Evolutionary conservation across 352 stramenopile genomes (phyloP).

Genomic region (Globisporangium ultimum): DNA sequence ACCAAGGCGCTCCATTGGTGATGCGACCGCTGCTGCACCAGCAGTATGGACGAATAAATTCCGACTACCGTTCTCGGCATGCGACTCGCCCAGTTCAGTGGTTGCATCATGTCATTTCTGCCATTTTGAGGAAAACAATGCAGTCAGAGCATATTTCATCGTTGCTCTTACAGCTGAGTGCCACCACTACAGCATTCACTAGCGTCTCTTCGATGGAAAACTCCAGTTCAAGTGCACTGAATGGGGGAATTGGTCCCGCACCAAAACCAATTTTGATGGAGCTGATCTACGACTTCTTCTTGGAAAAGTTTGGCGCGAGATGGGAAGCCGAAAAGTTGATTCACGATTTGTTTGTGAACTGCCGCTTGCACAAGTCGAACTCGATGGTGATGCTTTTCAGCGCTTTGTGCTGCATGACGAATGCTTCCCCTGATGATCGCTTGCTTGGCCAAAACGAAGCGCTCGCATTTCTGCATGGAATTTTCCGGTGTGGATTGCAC

Average conservation of each 20-base stretch:
- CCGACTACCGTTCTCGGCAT: slow-evolving; percentile 24
- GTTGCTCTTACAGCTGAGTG: slow-evolving; percentile 46
- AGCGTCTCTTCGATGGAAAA: not conserved
- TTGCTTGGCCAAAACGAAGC: slow-evolving; percentile 71
- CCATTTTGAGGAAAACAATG: slow-evolving; percentile 46
- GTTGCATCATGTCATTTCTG: slow-evolving; percentile 55
- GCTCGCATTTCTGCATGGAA: slow-evolving; percentile 49
- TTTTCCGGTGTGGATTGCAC: slow-evolving; percentile 64
- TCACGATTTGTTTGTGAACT: slow-evolving; percentile 82
- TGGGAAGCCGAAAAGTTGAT: slow-evolving; percentile 77
- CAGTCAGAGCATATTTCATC: slow-evolving; percentile 20
- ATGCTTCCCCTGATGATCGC: slow-evolving; percentile 49
- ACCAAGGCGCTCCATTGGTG: slow-evolving; percentile 60
- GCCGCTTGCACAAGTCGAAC: slow-evolving; percentile 36
- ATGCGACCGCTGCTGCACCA: slow-evolving; percentile 76
- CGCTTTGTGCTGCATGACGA: slow-evolving; percentile 67
- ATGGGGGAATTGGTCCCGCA: slow-evolving; percentile 54
- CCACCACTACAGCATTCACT: slow-evolving; percentile 29
- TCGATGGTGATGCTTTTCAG: slow-evolving; percentile 59
- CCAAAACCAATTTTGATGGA: slow-evolving; percentile 66
- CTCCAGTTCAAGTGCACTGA: slow-evolving; percentile 23
- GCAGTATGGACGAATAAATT: slow-evolving; percentile 37
- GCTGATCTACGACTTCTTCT: slow-evolving; percentile 74
- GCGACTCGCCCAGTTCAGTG: slow-evolving; percentile 52
- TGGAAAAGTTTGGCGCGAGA: slow-evolving; percentile 61